phyloP scores from a whole-genome alignment of 768 basidiomycete species.

The Hericium coralloides region DNA sequence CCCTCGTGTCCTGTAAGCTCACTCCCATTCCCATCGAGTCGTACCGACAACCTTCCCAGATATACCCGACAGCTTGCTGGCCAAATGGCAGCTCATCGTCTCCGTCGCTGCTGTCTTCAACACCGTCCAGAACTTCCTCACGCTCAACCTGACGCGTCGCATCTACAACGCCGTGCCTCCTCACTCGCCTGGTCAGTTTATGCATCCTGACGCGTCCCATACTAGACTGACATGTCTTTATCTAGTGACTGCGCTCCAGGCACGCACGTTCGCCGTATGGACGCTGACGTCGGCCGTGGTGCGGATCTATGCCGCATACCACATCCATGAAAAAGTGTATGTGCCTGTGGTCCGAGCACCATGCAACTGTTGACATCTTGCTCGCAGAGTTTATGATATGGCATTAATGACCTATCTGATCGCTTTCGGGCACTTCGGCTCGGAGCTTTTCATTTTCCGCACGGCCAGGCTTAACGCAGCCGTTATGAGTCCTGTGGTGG shows the following conservation, averaged over 20 bases:
- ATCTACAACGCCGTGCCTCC: constrained; percentile 51
- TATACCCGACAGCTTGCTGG: constrained; percentile 62
- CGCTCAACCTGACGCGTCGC: constrained; percentile 65
- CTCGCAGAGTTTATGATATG: constrained; percentile 79
- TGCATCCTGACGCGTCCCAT: neutral
- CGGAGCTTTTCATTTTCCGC: constrained; percentile 78
- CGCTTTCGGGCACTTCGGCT: constrained; percentile 82
- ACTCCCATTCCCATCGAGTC: neutral
- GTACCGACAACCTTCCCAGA: constrained; percentile 25
- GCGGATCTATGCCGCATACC: constrained; percentile 81
- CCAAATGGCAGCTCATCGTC: constrained; percentile 83
- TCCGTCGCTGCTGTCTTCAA: constrained; percentile 78
- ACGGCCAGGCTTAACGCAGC: constrained; percentile 56
- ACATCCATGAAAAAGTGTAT: constrained; percentile 76
- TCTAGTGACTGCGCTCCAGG: constrained; percentile 78
- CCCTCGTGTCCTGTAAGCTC: neutral
- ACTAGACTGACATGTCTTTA: neutral
- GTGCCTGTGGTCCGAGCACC: constrained; percentile 18
- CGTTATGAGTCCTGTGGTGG: constrained; percentile 67
- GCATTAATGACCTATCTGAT: constrained; percentile 82
- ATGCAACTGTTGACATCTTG: constrained; percentile 1
- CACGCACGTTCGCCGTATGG: constrained; percentile 88
- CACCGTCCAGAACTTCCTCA: constrained; percentile 72
- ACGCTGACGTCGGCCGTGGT: constrained; percentile 80
- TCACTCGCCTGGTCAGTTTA: constrained; percentile 14